Conservation (phyloP, 306 rosid species). For the Spatholobus suberectus region DNA sequence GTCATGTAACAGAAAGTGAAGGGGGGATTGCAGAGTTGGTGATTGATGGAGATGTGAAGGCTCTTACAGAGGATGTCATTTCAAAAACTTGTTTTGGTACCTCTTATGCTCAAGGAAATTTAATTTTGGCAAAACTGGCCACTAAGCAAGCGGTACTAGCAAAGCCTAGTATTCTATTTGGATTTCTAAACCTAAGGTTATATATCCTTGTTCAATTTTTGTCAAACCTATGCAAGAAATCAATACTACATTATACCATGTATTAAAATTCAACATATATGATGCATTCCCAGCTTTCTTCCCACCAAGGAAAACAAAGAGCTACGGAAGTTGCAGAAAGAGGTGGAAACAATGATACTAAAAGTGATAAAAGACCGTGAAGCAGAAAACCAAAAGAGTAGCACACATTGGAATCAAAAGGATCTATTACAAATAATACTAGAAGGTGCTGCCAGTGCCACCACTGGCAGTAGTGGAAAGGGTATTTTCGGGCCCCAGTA, state of each 20-base stretch:
- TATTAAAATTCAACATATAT: not conserved
- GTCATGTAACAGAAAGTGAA: conserved; percentile 5
- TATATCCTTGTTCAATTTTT: not conserved
- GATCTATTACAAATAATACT: conserved; percentile 42
- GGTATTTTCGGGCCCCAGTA: not conserved
- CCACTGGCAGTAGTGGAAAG: not conserved
- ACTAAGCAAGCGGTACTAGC: conserved; percentile 32
- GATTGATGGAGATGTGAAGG: conserved; percentile 41
- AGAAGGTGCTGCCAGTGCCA: conserved; percentile 27
- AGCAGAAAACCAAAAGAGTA: conserved; percentile 22
- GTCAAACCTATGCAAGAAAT: not conserved
- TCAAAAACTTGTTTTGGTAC: conserved; percentile 52
- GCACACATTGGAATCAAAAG: not conserved
- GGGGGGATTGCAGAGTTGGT: conserved; percentile 34
- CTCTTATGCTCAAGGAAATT: conserved; percentile 45
- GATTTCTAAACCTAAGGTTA: conserved; percentile 40
- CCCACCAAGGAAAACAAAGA: conserved; percentile 46
- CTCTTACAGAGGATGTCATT: conserved; percentile 39
- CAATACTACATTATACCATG: too few species aligned
- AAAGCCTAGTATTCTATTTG: conserved; percentile 39
- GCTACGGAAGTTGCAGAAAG: conserved; percentile 42
- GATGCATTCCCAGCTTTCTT: conserved; percentile 35
- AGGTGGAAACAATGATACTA: conserved; percentile 38
- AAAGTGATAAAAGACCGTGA: conserved; percentile 29
- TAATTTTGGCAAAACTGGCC: conserved; percentile 43